These are phyloP conservation scores for Fomitopsis betulina DNA, from an alignment of 1,284 basidiomycete species.

Conservation along the genomic window DNA sequence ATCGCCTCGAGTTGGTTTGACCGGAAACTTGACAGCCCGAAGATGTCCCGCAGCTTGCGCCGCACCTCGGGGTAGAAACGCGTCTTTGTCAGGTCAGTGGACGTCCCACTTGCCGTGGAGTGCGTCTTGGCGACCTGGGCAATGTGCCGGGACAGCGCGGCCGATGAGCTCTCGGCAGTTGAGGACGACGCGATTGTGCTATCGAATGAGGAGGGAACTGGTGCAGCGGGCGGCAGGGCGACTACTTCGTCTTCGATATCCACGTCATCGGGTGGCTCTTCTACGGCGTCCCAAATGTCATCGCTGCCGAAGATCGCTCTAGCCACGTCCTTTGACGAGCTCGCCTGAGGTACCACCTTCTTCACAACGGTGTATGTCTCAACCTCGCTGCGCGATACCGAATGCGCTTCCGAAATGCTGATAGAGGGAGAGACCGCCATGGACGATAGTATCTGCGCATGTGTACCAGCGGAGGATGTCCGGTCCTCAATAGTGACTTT, in stretches of 20 bases:
- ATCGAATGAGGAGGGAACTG: neutral
- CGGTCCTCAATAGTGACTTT: conserved; percentile 1
- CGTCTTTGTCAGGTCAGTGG: conserved; percentile 11
- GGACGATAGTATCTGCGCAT: conserved; percentile 3
- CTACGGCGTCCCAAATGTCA: conserved; percentile 11
- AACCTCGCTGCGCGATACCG: neutral
- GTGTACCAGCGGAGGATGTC: conserved; percentile 3
- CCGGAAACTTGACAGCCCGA: conserved; percentile 72
- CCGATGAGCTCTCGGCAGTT: neutral
- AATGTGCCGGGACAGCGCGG: neutral
- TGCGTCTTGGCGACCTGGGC: neutral
- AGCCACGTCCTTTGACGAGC: neutral
- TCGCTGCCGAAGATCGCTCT: conserved; percentile 6
- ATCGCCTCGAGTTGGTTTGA: conserved; percentile 88
- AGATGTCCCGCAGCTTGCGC: conserved; percentile 58
- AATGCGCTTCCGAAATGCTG: neutral
- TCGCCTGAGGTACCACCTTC: neutral
- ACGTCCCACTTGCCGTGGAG: neutral
- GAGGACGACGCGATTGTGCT: neutral
- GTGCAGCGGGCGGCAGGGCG: neutral
- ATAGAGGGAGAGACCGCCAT: neutral
- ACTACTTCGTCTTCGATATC: neutral
- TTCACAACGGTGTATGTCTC: neutral
- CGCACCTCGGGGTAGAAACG: conserved; percentile 58
- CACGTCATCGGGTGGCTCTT: conserved; percentile 1